phyloP scores from a whole-genome alignment of 2,329 filamentous ascomycete genomes.

The Immersiporthe knoxdaviesiana region DNA sequence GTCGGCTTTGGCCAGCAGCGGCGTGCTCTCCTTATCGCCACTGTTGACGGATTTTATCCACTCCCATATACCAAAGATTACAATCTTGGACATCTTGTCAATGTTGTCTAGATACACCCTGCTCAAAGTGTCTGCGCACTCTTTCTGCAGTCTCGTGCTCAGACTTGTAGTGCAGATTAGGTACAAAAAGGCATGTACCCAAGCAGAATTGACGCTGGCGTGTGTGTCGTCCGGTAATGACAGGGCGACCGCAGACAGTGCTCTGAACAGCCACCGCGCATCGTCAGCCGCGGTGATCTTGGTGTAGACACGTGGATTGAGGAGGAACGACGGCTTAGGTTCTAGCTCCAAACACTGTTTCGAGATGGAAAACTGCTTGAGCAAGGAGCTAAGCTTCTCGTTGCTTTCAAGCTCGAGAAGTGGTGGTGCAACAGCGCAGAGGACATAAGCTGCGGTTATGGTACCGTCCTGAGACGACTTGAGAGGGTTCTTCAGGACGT shows the following conservation, averaged over 20 bases:
- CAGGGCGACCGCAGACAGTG: slow-evolving; percentile 65
- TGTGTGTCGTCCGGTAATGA: slow-evolving; percentile 54
- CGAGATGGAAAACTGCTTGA: slow-evolving; percentile 65
- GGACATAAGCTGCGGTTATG: slow-evolving; percentile 78
- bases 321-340: slow-evolving; percentile 85
- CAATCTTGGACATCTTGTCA: slow-evolving; percentile 59
- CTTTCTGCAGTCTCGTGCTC: slow-evolving; percentile 64
- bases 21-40: slow-evolving; percentile 78
- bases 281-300: slow-evolving; percentile 79
- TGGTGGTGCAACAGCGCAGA: slow-evolving; percentile 65
- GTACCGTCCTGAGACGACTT: slow-evolving; percentile 80
- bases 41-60: slow-evolving; percentile 71
- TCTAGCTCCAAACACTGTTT: slow-evolving; percentile 69
- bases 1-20: slow-evolving; percentile 66
- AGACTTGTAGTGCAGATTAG: slow-evolving; percentile 67
- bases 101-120: slow-evolving; percentile 66
- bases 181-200: slow-evolving; percentile 87
- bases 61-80: slow-evolving; percentile 77
- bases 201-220: slow-evolving; percentile 63
- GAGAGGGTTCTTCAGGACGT: slow-evolving; percentile 77
- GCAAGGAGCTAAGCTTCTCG: slow-evolving; percentile 47
- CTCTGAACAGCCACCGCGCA: slow-evolving; percentile 73
- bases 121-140: slow-evolving; percentile 65
- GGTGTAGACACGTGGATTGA: slow-evolving; percentile 82
- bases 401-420: slow-evolving; percentile 59